Evolutionary conservation across 1,284 basidiomycete species (phyloP).

Genomic region (Earliella scabrosa): DNA sequence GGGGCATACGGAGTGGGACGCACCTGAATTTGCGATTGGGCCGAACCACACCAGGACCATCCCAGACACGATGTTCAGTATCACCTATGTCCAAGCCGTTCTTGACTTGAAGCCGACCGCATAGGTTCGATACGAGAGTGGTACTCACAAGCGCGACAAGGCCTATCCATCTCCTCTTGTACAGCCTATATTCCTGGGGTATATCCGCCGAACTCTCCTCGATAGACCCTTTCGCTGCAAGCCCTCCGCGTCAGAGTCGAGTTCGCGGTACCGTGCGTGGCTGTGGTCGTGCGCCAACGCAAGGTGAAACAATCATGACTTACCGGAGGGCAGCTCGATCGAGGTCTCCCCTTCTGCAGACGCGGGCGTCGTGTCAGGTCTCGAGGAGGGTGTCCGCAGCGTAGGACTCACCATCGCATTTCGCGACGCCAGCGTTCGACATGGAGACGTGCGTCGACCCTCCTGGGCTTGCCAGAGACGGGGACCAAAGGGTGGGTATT

Average conservation of each 20-base stretch:
- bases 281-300: no score
- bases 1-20: slow-evolving; percentile 10
- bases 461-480: slow-evolving; percentile 1
- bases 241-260: background rate
- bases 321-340: slow-evolving; percentile 9
- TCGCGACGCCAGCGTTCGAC: slow-evolving; percentile 1
- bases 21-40: slow-evolving; percentile 72
- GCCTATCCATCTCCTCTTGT: slow-evolving; percentile 69
- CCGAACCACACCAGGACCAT: slow-evolving; percentile 79
- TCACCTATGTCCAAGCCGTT: slow-evolving; percentile 43
- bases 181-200: slow-evolving; percentile 53
- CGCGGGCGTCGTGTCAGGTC: background rate
- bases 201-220: background rate
- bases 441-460: slow-evolving; percentile 2
- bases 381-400: background rate
- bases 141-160: slow-evolving; percentile 60
- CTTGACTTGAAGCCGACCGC: background rate
- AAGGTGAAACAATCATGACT: background rate
- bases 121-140: background rate
- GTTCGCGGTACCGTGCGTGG: background rate
- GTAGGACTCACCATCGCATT: slow-evolving; percentile 1
- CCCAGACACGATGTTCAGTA: slow-evolving; percentile 63
- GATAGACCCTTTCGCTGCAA: background rate
- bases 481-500: no score
- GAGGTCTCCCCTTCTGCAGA: slow-evolving; percentile 3